Evolutionary conservation across 176 grass and related monocot species (phyloP).

Genomic region (Neostapfia colusana): DNA sequence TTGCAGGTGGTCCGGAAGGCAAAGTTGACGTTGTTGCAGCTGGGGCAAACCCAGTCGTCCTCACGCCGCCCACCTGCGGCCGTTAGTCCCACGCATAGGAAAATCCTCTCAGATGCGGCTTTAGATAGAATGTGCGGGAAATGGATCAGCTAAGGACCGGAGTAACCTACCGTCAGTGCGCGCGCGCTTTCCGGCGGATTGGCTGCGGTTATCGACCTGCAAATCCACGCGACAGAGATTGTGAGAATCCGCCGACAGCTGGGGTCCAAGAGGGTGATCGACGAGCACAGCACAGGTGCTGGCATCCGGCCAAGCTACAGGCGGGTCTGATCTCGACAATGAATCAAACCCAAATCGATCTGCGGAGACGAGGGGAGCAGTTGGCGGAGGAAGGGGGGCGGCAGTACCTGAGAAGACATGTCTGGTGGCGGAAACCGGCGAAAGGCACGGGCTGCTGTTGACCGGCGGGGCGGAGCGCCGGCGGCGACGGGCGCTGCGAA

Average conservation of each 20-base stretch:
- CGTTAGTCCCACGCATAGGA: neutral
- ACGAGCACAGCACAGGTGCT: neutral
- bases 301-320: neutral
- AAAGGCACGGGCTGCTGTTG: neutral
- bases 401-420: conserved; percentile 62
- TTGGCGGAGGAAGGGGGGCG: neutral
- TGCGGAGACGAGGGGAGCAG: neutral
- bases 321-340: neutral
- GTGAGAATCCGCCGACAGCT: neutral
- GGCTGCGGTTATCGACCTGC: conserved; percentile 67
- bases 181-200: conserved; percentile 77
- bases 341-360: conserved; percentile 15
- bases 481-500: conserved; percentile 1
- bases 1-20: conserved; percentile 91
- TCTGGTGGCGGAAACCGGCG: neutral
- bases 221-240: conserved; percentile 1
- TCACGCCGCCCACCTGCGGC: conserved; percentile 62
- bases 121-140: neutral
- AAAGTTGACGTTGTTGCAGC: conserved; percentile 83
- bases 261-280: neutral
- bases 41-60: conserved; percentile 88
- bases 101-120: conserved; percentile 19
- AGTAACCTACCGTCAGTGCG: conserved; percentile 70
- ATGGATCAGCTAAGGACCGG: neutral
- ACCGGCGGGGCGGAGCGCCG: conserved; percentile 3